Base-by-base conservation (phyloP, 2,329 filamentous ascomycete species). In the Coniochaeta sp. region DNA sequence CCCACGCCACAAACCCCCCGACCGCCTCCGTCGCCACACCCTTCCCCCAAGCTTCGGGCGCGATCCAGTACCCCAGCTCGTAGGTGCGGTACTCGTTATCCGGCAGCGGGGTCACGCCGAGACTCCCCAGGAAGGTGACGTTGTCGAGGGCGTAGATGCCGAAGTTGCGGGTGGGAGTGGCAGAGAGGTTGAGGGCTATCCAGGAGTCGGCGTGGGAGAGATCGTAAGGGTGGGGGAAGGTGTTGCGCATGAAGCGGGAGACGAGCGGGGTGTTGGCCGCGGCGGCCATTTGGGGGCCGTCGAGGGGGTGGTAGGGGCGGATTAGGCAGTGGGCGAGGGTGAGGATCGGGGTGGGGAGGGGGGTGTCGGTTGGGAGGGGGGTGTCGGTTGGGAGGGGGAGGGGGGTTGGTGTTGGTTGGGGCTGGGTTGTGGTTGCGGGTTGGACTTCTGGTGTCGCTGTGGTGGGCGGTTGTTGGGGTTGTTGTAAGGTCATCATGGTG, bases 41-140 rank as follows among this genome's bases (percentile, higher is more conserved):
- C 27, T 65, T 66, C 0, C 76, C 73, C 76, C 76, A 76, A 47
- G 66, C 61, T 10, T 62, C 57, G 32, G 63, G 64, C 1, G 65
- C 69, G 22, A 76, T 33, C 68, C 71, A 78, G 63, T 79, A 81
- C 4, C 76, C 77, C 1, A 80, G 6, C 63, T 79, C 74, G 59
- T 69, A 68, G 4, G 68, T 73, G 47, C 67, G 65, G 56, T 66
- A 67, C 53, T 75, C 65, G 57, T 72, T 63, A 50, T 75, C 70
- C 13, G 56, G 55, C 10, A 61, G 52, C 3, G 63, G 55, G 38
- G 63, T 63, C 38, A 77, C 57, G 32, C 74, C 71, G 12, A 78
- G 63, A 52, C 60, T 61, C 47, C 77, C 77, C 8, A 70, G 60
- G 49, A 68, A 65, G 8, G 63, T 57, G 52, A 7, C 68, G 9